phyloP scores from a whole-genome alignment of 495 filamentous ascomycete genomes.

The Aspergillus asperescens region DNA sequence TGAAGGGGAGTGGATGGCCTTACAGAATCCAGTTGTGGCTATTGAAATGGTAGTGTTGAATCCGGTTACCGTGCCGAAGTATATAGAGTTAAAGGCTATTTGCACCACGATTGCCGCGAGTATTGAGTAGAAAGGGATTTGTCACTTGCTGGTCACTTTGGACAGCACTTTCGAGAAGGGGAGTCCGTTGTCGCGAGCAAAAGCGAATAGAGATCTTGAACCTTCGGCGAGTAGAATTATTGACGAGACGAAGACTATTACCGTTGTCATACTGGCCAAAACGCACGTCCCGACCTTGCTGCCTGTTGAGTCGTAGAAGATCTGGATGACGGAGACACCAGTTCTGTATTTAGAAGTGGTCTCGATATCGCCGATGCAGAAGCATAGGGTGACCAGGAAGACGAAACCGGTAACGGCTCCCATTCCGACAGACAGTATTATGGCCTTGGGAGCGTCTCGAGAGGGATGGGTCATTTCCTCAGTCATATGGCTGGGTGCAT shows the following conservation, averaged over 20 bases:
- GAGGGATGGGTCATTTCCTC: slow-evolving; percentile 23
- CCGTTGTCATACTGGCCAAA: slow-evolving; percentile 38
- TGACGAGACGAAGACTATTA: slow-evolving; percentile 39
- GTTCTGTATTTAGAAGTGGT: slow-evolving; percentile 37
- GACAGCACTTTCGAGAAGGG: slow-evolving; percentile 42
- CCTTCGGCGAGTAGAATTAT: slow-evolving; percentile 43
- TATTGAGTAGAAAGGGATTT: slow-evolving; percentile 44
- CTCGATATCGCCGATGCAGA: slow-evolving; percentile 47
- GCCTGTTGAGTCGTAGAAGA: slow-evolving; percentile 46
- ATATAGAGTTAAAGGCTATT: slow-evolving; percentile 49
- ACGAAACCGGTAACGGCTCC: slow-evolving; percentile 41
- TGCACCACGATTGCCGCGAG: slow-evolving; percentile 40
- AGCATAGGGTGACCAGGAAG: slow-evolving; percentile 45
- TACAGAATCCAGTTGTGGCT: slow-evolving; percentile 51
- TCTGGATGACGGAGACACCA: slow-evolving; percentile 37
- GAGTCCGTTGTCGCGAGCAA: slow-evolving; percentile 46
- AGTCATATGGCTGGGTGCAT: slow-evolving; percentile 37
- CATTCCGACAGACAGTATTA: slow-evolving; percentile 19
- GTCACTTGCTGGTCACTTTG: slow-evolving; percentile 33
- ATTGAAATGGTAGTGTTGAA: slow-evolving; percentile 53
- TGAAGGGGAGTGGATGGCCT: slow-evolving; percentile 8
- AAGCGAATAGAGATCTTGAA: slow-evolving; percentile 44
- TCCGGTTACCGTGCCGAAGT: slow-evolving; percentile 50
- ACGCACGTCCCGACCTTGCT: slow-evolving; percentile 41
- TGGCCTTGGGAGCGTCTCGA: slow-evolving; percentile 21